Evolutionary conservation across 129 eudicot species (phyloP), one percentile per base, ranked within the genome.

Genomic region (Apium graveolens): DNA sequence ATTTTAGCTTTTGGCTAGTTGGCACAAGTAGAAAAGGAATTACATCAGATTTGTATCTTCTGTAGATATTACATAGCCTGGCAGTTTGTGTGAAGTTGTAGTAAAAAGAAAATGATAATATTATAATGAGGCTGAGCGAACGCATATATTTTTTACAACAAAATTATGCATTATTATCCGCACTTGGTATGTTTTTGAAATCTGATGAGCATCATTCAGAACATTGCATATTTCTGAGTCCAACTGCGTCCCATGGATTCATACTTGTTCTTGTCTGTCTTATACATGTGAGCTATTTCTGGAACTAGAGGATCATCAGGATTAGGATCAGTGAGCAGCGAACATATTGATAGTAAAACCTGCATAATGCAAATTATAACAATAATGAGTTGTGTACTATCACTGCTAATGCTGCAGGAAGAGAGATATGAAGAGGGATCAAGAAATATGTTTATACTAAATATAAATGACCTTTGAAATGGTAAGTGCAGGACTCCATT

Each of bases 401-500:
- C 24, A 49, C 26, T 18, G n/a, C 26, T 51, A 18, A 51, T 21
- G 1, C 63, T 51, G 24, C 62, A 49, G 29, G 21, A 53, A 32
- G 34, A 26, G 38, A 49, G 9, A 26, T 29, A 55, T 24, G 42
- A 16, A 35, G 27, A 13, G 68, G 51, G n/a, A 24, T 1, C 1
- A 55, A 7, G 17, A 32, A 74, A 74, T 38, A 66, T 26, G 29
- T 26, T n/a, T 10, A n/a, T 1, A 10, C 68, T 60, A 60, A 1
- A 11, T 13, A 9, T 66, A 34, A 10, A 32, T 34, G n/a, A 90
- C 96, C 93, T 91, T 91, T 81, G 96, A 91, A 72, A 91, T 91
- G 87, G 96, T 91, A 76, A 91, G 88, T 45, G 96, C 96, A 80
- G 96, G 96, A 80, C 96, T 91, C 96, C 96, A 91, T 80, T 91